Percentiles rank a stretch among this genome's conserved stretches.
phyloP scores from a whole-genome alignment of 1,284 basidiomycete species.

The Pseudozyma thailandica region DNA sequence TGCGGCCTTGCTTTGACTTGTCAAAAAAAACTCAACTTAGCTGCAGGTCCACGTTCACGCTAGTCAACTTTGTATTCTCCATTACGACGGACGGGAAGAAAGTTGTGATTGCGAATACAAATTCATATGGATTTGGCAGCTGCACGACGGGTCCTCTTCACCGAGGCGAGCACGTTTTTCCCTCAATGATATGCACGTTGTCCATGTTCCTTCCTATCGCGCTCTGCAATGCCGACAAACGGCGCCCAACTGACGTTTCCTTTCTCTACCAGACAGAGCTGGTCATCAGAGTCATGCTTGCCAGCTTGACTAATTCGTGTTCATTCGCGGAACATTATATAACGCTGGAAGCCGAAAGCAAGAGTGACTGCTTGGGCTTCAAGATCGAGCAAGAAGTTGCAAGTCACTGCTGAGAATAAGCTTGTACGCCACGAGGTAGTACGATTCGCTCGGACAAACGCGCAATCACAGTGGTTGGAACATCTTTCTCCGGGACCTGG shows the following conservation, averaged over 20 bases:
- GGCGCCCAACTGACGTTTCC: neutral
- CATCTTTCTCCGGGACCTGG: too few species aligned
- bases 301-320: too few species aligned
- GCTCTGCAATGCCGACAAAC: neutral
- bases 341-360: too few species aligned
- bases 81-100: neutral
- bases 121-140: neutral
- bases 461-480: too few species aligned
- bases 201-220: conserved; percentile 1
- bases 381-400: too few species aligned
- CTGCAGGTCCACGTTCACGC: conserved; percentile 36
- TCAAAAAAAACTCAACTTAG: conserved; percentile 5
- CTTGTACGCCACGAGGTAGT: too few species aligned
- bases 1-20: neutral
- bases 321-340: too few species aligned
- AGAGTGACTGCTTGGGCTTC: too few species aligned
- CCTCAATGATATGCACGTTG: conserved; percentile 24
- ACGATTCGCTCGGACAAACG: too few species aligned
- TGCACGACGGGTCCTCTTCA: conserved; percentile 22
- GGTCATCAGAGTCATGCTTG: too few species aligned
- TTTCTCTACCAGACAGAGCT: too few species aligned
- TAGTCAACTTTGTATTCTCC: neutral
- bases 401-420: too few species aligned
- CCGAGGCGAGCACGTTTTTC: conserved; percentile 30
- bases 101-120: conserved; percentile 3